A percentile compares a stretch with the other conserved stretches of the same genome.
Evolutionary conservation across 805 yeast genomes (phyloP).

Genomic region (Zygotorulaspora danielsina): DNA sequence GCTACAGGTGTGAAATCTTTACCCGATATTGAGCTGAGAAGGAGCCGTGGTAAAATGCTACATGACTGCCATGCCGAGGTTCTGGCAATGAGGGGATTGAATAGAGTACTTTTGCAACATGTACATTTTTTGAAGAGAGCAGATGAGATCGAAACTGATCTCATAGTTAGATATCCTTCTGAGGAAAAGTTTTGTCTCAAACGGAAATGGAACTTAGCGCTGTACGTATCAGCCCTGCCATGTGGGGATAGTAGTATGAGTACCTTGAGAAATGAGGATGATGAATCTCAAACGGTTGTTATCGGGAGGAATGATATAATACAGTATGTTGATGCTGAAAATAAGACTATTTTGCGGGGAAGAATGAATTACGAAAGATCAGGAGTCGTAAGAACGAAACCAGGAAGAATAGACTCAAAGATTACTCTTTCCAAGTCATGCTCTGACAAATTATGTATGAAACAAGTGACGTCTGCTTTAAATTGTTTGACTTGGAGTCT

Average conservation of each 20-base stretch:
- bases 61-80: constrained; percentile 94
- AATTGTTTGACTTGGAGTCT: constrained; percentile 45
- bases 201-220: constrained; percentile 43
- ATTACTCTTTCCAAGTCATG: constrained; percentile 78
- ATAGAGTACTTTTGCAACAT: constrained; percentile 53
- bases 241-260: constrained; percentile 88
- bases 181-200: constrained; percentile 33
- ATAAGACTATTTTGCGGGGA: constrained; percentile 49
- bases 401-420: constrained; percentile 80
- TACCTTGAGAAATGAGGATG: constrained; percentile 18
- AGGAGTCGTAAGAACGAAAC: constrained; percentile 84
- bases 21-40: constrained; percentile 48
- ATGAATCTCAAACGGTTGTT: constrained; percentile 16
- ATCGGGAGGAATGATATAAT: constrained; percentile 19
- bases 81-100: constrained; percentile 65
- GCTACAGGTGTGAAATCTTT: constrained; percentile 82
- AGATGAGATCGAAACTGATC: constrained; percentile 7
- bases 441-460: constrained; percentile 71
- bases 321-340: constrained; percentile 29
- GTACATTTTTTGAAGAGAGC: constrained; percentile 21
- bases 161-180: constrained; percentile 5
- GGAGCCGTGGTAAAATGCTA: constrained; percentile 53
- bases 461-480: constrained; percentile 54
- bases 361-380: constrained; percentile 49
- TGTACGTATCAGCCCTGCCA: constrained; percentile 72